These are phyloP conservation scores for Nicotiana paniculata DNA, from an alignment of 257 asterid genomes.

Conservation along the genomic window DNA sequence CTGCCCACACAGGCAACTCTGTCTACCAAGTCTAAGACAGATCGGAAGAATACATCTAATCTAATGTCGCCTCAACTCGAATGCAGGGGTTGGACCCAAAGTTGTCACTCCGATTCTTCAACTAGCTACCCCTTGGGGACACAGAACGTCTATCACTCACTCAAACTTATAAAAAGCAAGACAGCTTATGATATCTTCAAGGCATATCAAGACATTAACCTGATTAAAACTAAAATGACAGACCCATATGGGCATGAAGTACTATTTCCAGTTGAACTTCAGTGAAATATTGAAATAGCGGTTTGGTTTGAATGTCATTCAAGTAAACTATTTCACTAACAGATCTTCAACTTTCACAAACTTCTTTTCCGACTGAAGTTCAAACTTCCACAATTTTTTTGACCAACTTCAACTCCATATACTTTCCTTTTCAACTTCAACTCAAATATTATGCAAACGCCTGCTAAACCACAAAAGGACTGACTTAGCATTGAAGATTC, in stretches of 20 bases:
- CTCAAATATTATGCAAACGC: not conserved
- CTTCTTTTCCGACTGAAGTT: not conserved
- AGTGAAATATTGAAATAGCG: not conserved
- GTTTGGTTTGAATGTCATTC: not conserved
- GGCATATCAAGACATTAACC: not conserved
- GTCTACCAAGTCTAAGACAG: no score
- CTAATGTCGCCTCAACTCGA: no score
- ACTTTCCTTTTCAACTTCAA: not conserved
- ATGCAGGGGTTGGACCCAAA: no score
- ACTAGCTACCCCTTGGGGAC: no score
- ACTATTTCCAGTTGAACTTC: not conserved
- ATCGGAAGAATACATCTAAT: no score
- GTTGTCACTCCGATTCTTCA: no score
- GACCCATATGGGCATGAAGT: not conserved
- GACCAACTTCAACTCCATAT: not conserved
- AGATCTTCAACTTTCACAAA: not conserved
- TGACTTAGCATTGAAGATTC: not conserved
- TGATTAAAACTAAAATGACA: not conserved
- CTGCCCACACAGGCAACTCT: no score
- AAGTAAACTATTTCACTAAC: not conserved
- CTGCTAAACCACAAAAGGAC: not conserved
- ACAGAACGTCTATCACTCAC: no score
- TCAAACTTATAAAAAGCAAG: no score
- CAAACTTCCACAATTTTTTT: not conserved
- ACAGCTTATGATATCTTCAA: no score